Evolutionary conservation across 2,329 filamentous ascomycete genomes (phyloP).

Genomic region (Dryadomyces quercus-mongolicae): DNA sequence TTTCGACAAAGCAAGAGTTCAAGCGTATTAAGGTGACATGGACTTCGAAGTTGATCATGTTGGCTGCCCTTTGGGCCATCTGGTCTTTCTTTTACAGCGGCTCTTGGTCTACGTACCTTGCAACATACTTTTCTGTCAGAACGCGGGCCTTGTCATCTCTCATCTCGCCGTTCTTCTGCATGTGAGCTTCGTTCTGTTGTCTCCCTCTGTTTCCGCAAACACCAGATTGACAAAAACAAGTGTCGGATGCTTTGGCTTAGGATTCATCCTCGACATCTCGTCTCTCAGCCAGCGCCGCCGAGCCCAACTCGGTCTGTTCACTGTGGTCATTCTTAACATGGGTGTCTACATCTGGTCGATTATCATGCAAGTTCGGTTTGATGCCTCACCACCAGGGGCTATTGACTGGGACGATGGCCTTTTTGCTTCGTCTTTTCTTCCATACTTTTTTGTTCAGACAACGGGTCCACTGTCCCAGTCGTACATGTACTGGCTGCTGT

Average conservation of each 20-base stretch:
- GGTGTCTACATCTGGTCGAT: conserved; percentile 39
- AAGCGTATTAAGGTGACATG: not conserved
- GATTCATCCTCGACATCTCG: conserved; percentile 30
- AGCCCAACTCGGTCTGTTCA: conserved; percentile 31
- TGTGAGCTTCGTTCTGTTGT: conserved; percentile 12
- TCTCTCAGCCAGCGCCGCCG: conserved; percentile 27
- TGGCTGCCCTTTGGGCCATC: conserved; percentile 1
- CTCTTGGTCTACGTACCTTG: conserved; percentile 4
- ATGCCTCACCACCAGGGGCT: conserved; percentile 23
- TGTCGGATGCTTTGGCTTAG: conserved; percentile 34
- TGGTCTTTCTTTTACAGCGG: conserved; percentile 5
- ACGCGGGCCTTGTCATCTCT: conserved; percentile 13
- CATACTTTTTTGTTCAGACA: conserved; percentile 33
- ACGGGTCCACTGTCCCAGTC: conserved; percentile 28
- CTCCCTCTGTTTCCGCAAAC: not conserved
- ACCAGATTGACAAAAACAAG: not conserved
- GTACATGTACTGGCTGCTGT: conserved; percentile 31
- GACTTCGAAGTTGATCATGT: conserved; percentile 2
- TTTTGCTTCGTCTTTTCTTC: conserved; percentile 29
- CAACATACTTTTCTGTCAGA: conserved; percentile 2
- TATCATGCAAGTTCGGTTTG: conserved; percentile 30
- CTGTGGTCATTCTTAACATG: conserved; percentile 30
- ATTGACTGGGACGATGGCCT: conserved; percentile 32
- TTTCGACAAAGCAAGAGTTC: not conserved
- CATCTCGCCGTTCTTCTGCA: conserved; percentile 36